Base-by-base conservation (phyloP, 257 asterid species). In the Schizonepeta tenuifolia region DNA sequence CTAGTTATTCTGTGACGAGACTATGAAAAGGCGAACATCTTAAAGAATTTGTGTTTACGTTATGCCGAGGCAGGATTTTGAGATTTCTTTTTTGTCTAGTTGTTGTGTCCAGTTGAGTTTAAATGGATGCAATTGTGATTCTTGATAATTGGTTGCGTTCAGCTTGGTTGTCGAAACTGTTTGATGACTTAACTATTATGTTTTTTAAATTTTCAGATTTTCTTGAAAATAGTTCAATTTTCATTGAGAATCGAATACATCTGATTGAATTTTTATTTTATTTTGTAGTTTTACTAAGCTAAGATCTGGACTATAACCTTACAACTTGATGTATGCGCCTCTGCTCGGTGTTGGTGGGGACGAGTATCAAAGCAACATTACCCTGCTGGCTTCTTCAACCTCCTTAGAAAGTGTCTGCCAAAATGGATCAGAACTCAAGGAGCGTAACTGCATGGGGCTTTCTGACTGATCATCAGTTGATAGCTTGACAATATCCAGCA, bases 401-500 rank as follows among this genome's bases (percentile, higher is more conserved):
- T 80, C 89, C 10, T 56, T 75, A 47, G 96, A 84, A 28, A 80
- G 86, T 59, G 56, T 76, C 12, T 59, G 80, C 77, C 77, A 58
- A 73, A 85, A 81, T 72, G 89, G 79, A 36, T 65, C 79, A 10
- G 70, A 73, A 24, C 79, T 85, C 71, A 87, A 85, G 69, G 96
- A 87, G 76, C 82, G 85, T 9, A 89, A 89, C 82, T 89, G 87
- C 72, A 80, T 89, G 91, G 93, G 96, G 15, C 65, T 87, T 18
- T 87, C 96, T 5, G 88, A 82, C 72, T 87, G 93, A 71, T 87
- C 96, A 18, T 89, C 96, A 0, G 89, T 83, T 65, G 91, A 85
- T 69, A 85, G 93, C 75, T 87, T 89, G n/a, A 64, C 75, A 13
- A 64, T 84, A 63, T 88, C 96, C 66, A 73, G 71, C 55, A 51